Conservation (phyloP, 2,329 filamentous ascomycete species). For the Pyricularia sp. region DNA sequence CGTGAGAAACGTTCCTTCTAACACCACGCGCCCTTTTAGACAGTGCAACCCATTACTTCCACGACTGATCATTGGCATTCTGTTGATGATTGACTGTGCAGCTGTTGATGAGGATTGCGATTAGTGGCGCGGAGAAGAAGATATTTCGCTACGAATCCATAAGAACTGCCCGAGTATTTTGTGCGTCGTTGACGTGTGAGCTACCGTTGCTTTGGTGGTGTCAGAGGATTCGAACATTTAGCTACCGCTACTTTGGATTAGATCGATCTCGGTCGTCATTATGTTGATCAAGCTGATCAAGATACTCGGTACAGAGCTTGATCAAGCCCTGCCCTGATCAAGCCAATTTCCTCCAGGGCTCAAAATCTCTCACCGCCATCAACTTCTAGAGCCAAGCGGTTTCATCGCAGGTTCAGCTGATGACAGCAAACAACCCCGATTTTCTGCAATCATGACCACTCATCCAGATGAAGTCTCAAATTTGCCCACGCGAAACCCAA, state of each 20-base stretch:
- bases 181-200: slow-evolving; percentile 19
- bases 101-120: slow-evolving; percentile 55
- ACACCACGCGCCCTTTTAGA: slow-evolving; percentile 70
- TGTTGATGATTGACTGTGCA: slow-evolving; percentile 47
- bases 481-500: neutral
- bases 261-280: neutral
- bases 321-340: too few relatives aligned
- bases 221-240: slow-evolving; percentile 72
- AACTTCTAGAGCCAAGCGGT: neutral
- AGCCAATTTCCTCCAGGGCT: too few relatives aligned
- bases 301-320: too few relatives aligned
- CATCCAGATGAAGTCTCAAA: neutral
- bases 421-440: neutral
- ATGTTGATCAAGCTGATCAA: too few relatives aligned
- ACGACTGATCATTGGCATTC: slow-evolving; percentile 54
- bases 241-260: too few relatives aligned
- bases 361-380: neutral
- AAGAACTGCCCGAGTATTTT: slow-evolving; percentile 48
- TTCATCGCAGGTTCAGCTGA: neutral
- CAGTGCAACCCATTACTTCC: slow-evolving; percentile 69
- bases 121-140: slow-evolving; percentile 47
- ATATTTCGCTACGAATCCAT: slow-evolving; percentile 35
- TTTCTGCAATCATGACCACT: neutral
- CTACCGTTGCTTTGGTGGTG: slow-evolving; percentile 63
- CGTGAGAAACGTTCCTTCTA: slow-evolving; percentile 11